A percentile compares a stretch with the other conserved stretches of the same genome.
Evolutionary conservation across 306 rosid genomes (phyloP).

Genomic region (Corylus avellana): DNA sequence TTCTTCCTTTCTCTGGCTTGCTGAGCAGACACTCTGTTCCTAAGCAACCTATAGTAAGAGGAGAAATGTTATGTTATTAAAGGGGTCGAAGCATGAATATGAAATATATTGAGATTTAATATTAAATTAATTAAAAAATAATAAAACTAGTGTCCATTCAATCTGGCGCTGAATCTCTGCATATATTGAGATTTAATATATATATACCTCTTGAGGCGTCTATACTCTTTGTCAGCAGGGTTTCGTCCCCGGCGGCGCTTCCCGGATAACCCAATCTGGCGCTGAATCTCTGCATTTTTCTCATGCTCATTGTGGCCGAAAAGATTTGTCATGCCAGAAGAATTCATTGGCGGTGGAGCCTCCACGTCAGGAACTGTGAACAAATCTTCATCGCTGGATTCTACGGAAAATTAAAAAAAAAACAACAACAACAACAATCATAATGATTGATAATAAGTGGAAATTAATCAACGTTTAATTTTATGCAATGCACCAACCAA

Average conservation of each 20-base stretch:
- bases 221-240: conserved; percentile 52
- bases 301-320: conserved; percentile 24
- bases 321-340: conserved; percentile 14
- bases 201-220: conserved; percentile 64
- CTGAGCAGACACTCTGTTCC: conserved; percentile 88
- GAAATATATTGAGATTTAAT: too few species aligned
- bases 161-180: too few species aligned
- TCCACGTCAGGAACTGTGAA: conserved; percentile 65
- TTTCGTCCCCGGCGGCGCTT: conserved; percentile 62
- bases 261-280: conserved; percentile 25
- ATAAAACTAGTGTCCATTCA: too few species aligned
- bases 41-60: conserved; percentile 48
- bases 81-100: too few species aligned
- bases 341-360: conserved; percentile 11
- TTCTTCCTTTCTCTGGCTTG: conserved; percentile 88
- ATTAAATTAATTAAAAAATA: too few species aligned
- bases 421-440: not conserved
- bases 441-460: not conserved
- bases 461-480: not conserved
- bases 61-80: too few species aligned
- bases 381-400: conserved; percentile 59
- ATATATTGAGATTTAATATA: too few species aligned
- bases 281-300: conserved; percentile 22
- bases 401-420: not conserved
- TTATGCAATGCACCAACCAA: conserved; percentile 33